These are phyloP conservation scores for Penicillium sp. DNA, from an alignment of 2,329 filamentous ascomycete species.

Conservation along the genomic window DNA sequence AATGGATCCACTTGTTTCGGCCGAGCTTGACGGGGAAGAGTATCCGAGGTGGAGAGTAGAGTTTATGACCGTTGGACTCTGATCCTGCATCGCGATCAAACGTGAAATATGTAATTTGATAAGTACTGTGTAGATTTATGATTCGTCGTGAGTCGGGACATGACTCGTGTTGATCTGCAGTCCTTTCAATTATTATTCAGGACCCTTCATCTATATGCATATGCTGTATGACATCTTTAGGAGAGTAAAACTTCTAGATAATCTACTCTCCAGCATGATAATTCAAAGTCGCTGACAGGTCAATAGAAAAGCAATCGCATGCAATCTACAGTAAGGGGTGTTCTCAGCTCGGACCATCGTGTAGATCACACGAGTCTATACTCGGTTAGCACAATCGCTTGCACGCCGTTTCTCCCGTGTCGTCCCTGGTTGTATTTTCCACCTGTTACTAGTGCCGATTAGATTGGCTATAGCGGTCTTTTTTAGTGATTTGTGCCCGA, in stretches of 20 bases:
- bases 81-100: background rate
- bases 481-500: too few relatives aligned
- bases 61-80: background rate
- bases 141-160: background rate
- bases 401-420: background rate
- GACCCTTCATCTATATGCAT: too few relatives aligned
- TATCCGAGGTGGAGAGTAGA: background rate
- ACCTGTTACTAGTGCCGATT: background rate
- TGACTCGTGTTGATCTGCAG: background rate
- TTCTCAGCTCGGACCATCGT: constrained; percentile 3
- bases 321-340: too few relatives aligned
- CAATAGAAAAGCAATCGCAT: too few relatives aligned
- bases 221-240: background rate
- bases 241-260: too few relatives aligned
- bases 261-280: too few relatives aligned
- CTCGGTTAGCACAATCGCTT: background rate
- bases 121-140: background rate
- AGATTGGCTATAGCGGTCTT: background rate
- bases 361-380: constrained; percentile 6
- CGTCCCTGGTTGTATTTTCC: background rate
- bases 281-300: too few relatives aligned
- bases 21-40: background rate
- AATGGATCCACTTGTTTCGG: background rate
- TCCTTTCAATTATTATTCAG: too few relatives aligned
- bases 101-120: background rate